Base-by-base conservation (phyloP, 345 rosid genomes). In the Moringa oleifera region DNA sequence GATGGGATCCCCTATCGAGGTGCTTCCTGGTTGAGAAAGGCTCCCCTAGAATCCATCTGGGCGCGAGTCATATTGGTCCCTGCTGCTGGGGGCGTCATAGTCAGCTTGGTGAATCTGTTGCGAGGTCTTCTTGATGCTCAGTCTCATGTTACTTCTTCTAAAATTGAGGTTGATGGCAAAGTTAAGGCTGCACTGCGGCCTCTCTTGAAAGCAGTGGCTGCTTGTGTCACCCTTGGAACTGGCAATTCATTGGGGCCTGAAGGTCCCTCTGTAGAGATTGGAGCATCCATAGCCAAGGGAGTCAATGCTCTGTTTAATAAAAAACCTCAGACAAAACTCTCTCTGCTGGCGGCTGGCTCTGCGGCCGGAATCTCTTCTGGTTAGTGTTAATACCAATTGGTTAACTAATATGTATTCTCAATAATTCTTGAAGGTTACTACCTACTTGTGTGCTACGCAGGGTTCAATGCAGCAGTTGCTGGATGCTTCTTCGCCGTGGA, bases 381-480 rank as follows among this genome's bases (percentile, higher is more conserved):
- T 87, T 72, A 20, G 82, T 74, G 13, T 41, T 41, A 55, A 8
- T 9, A 41, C 17, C 6, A 4, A 41, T 41, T 41, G 9, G 13
- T 41, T 11, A 41, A 15, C 17, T 41, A 15, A 41, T 41, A 11
- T 36, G 24, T 55, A 4, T 6, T 23, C 20, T 49, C 23, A 25
- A 41, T 46, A 25, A 9, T 23, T 25, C 45, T 57, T 55, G 16
- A 49, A 46, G 31, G 25, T 19, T 25, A 25, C 60, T 49, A 61
- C 16, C 56, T 23, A 25, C 50, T n/a, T 59, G 16, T 50, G 52
- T 46, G 25, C 15, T 63, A 20, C 64, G 22, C 73, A 91, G 96
- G 98, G 53, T 92, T 92, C 80, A 92, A 92, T 65, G 95, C 98
- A 50, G 98, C 98, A 25, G 98, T 92, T 71, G 96, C 95, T 61